Conservation (phyloP, 495 filamentous ascomycete genomes). For the Durotheca rogersii region DNA sequence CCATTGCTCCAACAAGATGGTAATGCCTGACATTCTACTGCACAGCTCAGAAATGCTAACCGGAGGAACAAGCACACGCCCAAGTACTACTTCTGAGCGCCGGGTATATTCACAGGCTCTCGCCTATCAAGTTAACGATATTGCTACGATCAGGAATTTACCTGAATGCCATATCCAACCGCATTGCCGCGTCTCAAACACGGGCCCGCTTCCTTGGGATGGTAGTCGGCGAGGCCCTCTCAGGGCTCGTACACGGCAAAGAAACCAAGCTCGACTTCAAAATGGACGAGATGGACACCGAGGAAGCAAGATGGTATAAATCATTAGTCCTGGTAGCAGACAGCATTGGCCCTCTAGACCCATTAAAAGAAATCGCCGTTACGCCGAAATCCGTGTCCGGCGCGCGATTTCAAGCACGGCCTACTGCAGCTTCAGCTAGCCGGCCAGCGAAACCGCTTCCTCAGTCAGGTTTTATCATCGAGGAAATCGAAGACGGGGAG, state of each 20-base stretch:
- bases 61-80: constrained; percentile 57
- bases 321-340: constrained; percentile 64
- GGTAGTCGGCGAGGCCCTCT: constrained; percentile 80
- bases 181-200: constrained; percentile 72
- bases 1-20: constrained; percentile 85
- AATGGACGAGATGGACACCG: constrained; percentile 71
- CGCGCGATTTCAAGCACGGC: constrained; percentile 23
- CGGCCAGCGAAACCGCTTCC: constrained; percentile 25
- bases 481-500: constrained; percentile 61
- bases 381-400: constrained; percentile 14
- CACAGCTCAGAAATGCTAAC: constrained; percentile 33
- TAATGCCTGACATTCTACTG: constrained; percentile 35
- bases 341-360: constrained; percentile 57
- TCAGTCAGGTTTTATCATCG: constrained; percentile 57
- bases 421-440: constrained; percentile 23
- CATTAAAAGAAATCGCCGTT: constrained; percentile 11
- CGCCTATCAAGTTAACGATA: constrained; percentile 59
- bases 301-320: constrained; percentile 78
- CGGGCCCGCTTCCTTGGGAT: constrained; percentile 85
- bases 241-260: constrained; percentile 73
- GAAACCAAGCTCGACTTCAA: constrained; percentile 76
- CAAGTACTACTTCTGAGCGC: constrained; percentile 77
- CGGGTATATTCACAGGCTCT: constrained; percentile 67
- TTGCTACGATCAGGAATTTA: constrained; percentile 70
- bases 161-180: constrained; percentile 79